Evolutionary conservation across 2,329 filamentous ascomycete genomes (phyloP).

Genomic region (Lasiodiplodia gonubiensis): DNA sequence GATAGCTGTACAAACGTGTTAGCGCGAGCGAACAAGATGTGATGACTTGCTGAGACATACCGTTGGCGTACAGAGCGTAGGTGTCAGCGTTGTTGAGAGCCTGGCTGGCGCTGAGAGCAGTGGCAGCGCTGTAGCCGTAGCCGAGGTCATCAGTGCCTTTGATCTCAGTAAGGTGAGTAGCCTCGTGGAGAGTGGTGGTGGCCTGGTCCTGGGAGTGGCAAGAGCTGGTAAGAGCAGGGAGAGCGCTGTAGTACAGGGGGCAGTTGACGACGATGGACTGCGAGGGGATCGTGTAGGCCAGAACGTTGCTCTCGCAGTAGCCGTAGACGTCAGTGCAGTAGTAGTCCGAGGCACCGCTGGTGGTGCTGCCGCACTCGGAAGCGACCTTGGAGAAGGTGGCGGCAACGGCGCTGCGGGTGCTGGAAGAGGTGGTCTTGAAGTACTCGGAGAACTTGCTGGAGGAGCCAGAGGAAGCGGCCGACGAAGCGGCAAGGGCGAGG

Average conservation of each 20-base stretch:
- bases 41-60: background rate
- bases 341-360: conserved; percentile 51
- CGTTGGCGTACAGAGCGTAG: conserved; percentile 62
- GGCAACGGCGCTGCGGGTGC: conserved; percentile 44
- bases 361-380: conserved; percentile 60
- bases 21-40: background rate
- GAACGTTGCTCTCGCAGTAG: conserved; percentile 58
- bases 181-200: conserved; percentile 69
- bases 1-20: background rate
- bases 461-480: conserved; percentile 57
- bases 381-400: conserved; percentile 56
- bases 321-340: conserved; percentile 64
- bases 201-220: conserved; percentile 72
- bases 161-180: conserved; percentile 64
- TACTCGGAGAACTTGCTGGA: conserved; percentile 60
- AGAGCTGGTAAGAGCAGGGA: conserved; percentile 55
- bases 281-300: conserved; percentile 67
- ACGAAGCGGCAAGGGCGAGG: conserved; percentile 60
- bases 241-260: conserved; percentile 61
- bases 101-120: background rate
- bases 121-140: conserved; percentile 56
- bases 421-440: conserved; percentile 59
- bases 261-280: conserved; percentile 66
- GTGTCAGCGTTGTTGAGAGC: conserved; percentile 61
- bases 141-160: conserved; percentile 66